These are phyloP conservation scores for Microbotryum intermedium DNA, from an alignment of 1,284 basidiomycete genomes.

Conservation along the genomic window DNA sequence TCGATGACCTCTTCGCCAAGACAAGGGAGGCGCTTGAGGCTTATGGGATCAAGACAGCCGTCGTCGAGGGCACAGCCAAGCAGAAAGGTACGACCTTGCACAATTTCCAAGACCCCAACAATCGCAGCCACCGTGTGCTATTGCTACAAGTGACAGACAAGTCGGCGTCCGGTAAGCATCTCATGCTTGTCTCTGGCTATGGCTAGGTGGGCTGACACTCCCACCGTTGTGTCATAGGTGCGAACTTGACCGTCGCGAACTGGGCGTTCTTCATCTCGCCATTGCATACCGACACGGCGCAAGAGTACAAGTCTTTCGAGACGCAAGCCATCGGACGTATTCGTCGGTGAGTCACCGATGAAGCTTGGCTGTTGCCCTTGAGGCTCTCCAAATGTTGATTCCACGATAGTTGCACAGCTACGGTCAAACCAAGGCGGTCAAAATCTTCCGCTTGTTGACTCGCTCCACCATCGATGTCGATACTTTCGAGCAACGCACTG, in stretches of 20 bases:
- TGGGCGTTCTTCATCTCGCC: constrained; percentile 92
- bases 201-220: background rate
- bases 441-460: constrained; percentile 71
- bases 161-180: constrained; percentile 69
- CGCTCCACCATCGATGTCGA: constrained; percentile 76
- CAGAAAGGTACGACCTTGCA: constrained; percentile 57
- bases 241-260: constrained; percentile 82
- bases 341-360: constrained; percentile 45
- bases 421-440: constrained; percentile 70
- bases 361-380: background rate
- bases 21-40: constrained; percentile 69
- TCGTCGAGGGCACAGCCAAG: constrained; percentile 69
- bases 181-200: constrained; percentile 1
- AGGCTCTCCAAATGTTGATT: background rate
- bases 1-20: constrained; percentile 83
- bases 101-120: constrained; percentile 67
- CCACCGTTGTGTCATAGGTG: constrained; percentile 20
- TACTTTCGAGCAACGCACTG: constrained; percentile 47
- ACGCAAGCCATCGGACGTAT: constrained; percentile 85
- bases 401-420: constrained; percentile 41
- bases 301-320: constrained; percentile 75
- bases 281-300: constrained; percentile 60
- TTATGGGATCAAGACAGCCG: constrained; percentile 65
- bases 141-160: constrained; percentile 88
- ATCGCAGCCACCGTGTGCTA: constrained; percentile 58